Evolutionary conservation across 495 filamentous ascomycete species (phyloP), one percentile per base, ranked within the genome.

Genomic region (Filosporella fistucella): DNA sequence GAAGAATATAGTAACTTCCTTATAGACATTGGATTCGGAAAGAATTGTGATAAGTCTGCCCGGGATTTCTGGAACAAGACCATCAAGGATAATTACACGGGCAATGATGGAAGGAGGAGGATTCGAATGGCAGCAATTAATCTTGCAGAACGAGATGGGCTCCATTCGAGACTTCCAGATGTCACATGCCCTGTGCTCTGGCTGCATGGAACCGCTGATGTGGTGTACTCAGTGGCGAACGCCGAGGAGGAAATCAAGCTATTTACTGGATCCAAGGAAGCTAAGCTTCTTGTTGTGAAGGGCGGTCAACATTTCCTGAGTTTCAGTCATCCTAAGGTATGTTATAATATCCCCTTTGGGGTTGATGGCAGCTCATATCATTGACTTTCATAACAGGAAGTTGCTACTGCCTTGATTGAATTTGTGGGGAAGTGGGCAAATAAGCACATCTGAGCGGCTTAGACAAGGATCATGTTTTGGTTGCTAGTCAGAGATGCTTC

Each of bases 161-260:
- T 86, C 42, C 67, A 73, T 38, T 55, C 66, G 4, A 60, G 81
- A 32, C 45, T 84, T 10, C 58, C 64, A 10, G 75, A 84, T 62
- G 61, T 85, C 14, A 61, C 51, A 35, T 84, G 80, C 51, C 80
- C 81, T 0, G 75, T 85, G 2, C 61, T 74, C 28, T 86, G 80
- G 81, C 47, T 84, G 35, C 81, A 86, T 72, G 81, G 79, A n/a
- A 75, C 70, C 16, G 51, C 65, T 4, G 81, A 85, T 57, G 66
- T 51, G 0, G 68, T 76, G 0, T 86, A 71, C 54, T 68, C 67
- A 1, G 51, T 67, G 7, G 58, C 45, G 0, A 69, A 79, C 23
- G 68, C 76, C 0, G 57, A 61, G 17, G 68, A 83, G 57, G 74
- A 84, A 41, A 80, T 83, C 52, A 68, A 77, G 54, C 61, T 77